A percentile compares a stretch with the other conserved stretches of the same genome.
These are phyloP conservation scores for Arthroderma sp. DNA, from an alignment of 2,329 filamentous ascomycete genomes.

Conservation along the genomic window DNA sequence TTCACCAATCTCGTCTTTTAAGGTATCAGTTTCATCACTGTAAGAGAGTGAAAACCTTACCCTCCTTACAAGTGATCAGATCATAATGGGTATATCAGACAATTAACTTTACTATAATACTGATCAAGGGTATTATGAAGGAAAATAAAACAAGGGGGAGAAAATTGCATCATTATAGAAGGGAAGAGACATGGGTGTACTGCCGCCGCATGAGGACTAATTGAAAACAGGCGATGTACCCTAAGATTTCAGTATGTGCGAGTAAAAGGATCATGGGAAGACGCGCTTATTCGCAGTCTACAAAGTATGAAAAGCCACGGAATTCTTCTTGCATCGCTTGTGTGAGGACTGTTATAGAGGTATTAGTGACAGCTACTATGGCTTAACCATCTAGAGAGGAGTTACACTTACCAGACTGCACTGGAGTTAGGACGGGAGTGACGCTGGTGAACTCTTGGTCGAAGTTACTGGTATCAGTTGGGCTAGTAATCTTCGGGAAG, in stretches of 20 bases:
- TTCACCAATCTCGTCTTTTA: not conserved
- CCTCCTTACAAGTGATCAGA: not conserved
- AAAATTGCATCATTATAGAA: conserved; percentile 5
- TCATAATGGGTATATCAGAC: conserved; percentile 1
- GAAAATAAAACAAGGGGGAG: not conserved
- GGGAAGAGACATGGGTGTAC: not conserved
- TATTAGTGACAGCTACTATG: conserved; percentile 10
- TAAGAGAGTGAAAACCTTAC: not conserved
- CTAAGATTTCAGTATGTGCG: not conserved
- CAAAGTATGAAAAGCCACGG: conserved; percentile 94
- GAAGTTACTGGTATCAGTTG: conserved; percentile 99
- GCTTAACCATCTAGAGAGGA: not conserved
- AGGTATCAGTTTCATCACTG: not conserved
- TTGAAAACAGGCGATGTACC: not conserved
- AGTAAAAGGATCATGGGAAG: not conserved
- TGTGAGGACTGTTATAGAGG: conserved; percentile 57
- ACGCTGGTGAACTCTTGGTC: conserved; percentile 98
- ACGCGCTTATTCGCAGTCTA: conserved; percentile 60
- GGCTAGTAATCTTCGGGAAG: conserved; percentile 73
- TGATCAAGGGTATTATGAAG: conserved; percentile 3
- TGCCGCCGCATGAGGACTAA: not conserved
- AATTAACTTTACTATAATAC: conserved; percentile 4
- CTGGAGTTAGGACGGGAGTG: conserved; percentile 89
- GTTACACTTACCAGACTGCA: conserved; percentile 72
- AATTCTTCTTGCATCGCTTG: conserved; percentile 99